Conservation (phyloP, 208 protist species). For the Trypanosoma brucei region DNA sequence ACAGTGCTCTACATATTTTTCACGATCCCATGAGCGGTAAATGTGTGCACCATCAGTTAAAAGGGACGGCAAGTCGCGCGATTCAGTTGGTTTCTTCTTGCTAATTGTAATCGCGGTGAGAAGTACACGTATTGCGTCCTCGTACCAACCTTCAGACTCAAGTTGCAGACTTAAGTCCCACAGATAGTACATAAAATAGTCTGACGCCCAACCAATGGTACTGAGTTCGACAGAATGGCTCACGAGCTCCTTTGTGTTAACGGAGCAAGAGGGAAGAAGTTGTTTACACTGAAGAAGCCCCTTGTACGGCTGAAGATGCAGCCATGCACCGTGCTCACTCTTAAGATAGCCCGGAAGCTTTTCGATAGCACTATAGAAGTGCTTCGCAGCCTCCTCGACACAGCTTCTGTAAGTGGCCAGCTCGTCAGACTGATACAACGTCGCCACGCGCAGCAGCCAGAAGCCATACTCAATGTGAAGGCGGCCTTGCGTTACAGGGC, state of each 20-base stretch:
- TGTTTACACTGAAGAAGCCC: conserved; percentile 71
- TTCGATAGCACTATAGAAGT: conserved; percentile 65
- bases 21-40: conserved; percentile 64
- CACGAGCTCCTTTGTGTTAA: conserved; percentile 62
- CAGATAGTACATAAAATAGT: conserved; percentile 67
- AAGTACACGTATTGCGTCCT: conserved; percentile 43
- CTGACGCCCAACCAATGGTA: conserved; percentile 68
- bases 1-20: conserved; percentile 42
- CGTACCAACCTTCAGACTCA: conserved; percentile 56
- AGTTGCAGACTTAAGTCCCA: conserved; percentile 63
- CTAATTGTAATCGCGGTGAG: conserved; percentile 60
- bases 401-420: conserved; percentile 34
- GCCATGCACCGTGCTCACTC: conserved; percentile 76
- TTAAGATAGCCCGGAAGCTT: conserved; percentile 59
- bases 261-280: conserved; percentile 60
- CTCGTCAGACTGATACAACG: conserved; percentile 24
- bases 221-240: conserved; percentile 61
- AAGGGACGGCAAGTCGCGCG: conserved; percentile 43
- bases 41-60: conserved; percentile 67
- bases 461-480: conserved; percentile 69
- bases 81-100: conserved; percentile 58
- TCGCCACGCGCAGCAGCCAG: conserved; percentile 52
- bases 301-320: conserved; percentile 75
- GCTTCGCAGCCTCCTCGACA: conserved; percentile 54
- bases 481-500: conserved; percentile 56